These are phyloP conservation scores for Boletus calvinii DNA, from an alignment of 1,284 basidiomycete species.

Conservation along the genomic window DNA sequence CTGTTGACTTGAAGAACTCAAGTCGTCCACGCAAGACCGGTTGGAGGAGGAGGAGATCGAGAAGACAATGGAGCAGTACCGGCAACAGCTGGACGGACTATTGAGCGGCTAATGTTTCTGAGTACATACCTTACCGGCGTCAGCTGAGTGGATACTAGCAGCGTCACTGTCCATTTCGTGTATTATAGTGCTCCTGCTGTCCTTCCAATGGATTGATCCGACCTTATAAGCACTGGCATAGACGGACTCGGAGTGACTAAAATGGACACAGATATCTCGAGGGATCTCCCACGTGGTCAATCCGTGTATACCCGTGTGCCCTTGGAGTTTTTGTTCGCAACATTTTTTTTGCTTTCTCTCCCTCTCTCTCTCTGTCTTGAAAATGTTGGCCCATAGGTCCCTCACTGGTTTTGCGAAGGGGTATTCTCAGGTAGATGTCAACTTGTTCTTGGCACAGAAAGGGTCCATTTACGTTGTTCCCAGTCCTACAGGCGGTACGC, in stretches of 20 bases:
- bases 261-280: slow-evolving; percentile 5
- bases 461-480: slow-evolving; percentile 16
- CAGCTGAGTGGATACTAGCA: not conserved
- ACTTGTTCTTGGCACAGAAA: slow-evolving; percentile 6
- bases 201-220: slow-evolving; percentile 2
- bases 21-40: slow-evolving; percentile 58
- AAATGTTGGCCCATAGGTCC: slow-evolving; percentile 60
- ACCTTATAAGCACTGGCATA: too few species aligned
- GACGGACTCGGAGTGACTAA: too few species aligned
- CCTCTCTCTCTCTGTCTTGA: slow-evolving; percentile 2
- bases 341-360: slow-evolving; percentile 5
- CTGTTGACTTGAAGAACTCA: slow-evolving; percentile 12
- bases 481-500: slow-evolving; percentile 66
- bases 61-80: slow-evolving; percentile 83
- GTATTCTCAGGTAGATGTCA: slow-evolving; percentile 43
- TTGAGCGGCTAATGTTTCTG: slow-evolving; percentile 57
- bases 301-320: slow-evolving; percentile 26
- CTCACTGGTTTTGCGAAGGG: slow-evolving; percentile 53
- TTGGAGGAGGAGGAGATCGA: slow-evolving; percentile 81
- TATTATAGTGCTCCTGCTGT: slow-evolving; percentile 12
- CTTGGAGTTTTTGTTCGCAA: slow-evolving; percentile 11
- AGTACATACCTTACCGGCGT: slow-evolving; percentile 22
- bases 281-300: slow-evolving; percentile 22
- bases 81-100: slow-evolving; percentile 81
- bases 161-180: slow-evolving; percentile 6